Evolutionary conservation across 2,329 filamentous ascomycete genomes (phyloP).

Genomic region (Tolypocladium album): DNA sequence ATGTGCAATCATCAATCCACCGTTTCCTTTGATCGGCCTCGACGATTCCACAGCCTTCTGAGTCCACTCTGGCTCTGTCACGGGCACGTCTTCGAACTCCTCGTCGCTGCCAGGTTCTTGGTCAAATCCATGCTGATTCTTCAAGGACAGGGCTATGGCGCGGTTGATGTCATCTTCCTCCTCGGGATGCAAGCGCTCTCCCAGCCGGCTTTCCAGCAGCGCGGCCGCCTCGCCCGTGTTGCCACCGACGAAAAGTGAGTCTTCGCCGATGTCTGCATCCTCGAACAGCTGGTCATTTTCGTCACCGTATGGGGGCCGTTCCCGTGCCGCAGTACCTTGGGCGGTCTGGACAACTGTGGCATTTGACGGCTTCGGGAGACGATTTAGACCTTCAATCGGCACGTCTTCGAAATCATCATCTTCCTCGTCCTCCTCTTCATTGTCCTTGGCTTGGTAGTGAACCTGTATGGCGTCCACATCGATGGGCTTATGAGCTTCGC

Average conservation of each 20-base stretch:
- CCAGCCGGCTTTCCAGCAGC: conserved; percentile 16
- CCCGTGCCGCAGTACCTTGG: conserved; percentile 12
- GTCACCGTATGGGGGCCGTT: conserved; percentile 16
- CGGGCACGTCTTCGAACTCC: conserved; percentile 39
- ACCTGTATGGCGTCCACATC: conserved; percentile 66
- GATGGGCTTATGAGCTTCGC: conserved; percentile 77
- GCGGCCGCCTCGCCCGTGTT: conserved; percentile 12
- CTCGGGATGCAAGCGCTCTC: conserved; percentile 26
- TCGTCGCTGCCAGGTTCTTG: conserved; percentile 27
- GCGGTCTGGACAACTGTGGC: conserved; percentile 13
- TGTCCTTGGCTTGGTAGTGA: conserved; percentile 44
- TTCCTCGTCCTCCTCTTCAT: conserved; percentile 57
- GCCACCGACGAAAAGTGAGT: conserved; percentile 38
- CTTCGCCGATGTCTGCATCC: conserved; percentile 30
- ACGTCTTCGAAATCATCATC: conserved; percentile 83
- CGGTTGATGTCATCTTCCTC: conserved; percentile 56
- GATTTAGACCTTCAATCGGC: conserved; percentile 80
- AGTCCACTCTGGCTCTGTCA: conserved; percentile 38
- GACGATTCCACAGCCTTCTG: conserved; percentile 40
- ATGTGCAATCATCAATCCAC: conserved; percentile 56
- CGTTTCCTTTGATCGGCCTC: conserved; percentile 39
- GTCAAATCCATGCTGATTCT: conserved; percentile 42
- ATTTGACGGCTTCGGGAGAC: conserved; percentile 55
- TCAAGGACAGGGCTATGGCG: conserved; percentile 78
- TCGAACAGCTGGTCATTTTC: conserved; percentile 7